These are phyloP conservation scores for Leishmania tarentolae DNA, from an alignment of 208 protist genomes.

Conservation along the genomic window DNA sequence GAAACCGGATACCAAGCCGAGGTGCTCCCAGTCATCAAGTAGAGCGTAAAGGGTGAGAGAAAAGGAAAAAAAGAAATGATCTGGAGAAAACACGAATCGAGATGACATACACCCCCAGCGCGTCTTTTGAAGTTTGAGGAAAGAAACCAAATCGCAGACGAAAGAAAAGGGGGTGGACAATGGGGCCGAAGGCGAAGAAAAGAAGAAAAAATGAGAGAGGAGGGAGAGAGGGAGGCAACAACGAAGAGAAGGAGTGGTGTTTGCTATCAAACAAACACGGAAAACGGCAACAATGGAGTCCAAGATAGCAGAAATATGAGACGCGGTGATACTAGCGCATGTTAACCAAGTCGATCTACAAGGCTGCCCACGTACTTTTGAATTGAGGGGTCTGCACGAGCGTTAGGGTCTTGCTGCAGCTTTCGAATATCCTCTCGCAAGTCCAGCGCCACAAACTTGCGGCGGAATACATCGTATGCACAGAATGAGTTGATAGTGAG, in stretches of 20 bases:
- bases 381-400: constrained; percentile 56
- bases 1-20: background rate
- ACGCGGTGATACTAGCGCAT: constrained; percentile 1
- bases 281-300: constrained; percentile 21
- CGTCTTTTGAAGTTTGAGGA: background rate
- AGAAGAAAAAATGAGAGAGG: background rate
- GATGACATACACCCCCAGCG: background rate
- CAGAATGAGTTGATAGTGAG: constrained; percentile 93
- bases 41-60: background rate
- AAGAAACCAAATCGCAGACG: background rate
- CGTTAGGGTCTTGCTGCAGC: constrained; percentile 47
- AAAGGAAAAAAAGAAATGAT: background rate
- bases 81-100: constrained; percentile 2
- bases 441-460: constrained; percentile 57
- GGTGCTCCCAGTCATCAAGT: background rate
- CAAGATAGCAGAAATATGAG: constrained; percentile 6
- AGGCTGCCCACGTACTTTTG: constrained; percentile 66
- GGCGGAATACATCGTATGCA: constrained; percentile 78
- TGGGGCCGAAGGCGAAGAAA: background rate
- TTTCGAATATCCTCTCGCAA: constrained; percentile 59
- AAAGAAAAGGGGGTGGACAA: background rate
- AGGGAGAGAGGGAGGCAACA: background rate
- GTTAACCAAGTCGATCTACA: constrained; percentile 23
- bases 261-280: background rate
- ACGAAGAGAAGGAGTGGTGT: background rate